phyloP scores from a whole-genome alignment of 83 land plant genomes.

The Picea abies region DNA sequence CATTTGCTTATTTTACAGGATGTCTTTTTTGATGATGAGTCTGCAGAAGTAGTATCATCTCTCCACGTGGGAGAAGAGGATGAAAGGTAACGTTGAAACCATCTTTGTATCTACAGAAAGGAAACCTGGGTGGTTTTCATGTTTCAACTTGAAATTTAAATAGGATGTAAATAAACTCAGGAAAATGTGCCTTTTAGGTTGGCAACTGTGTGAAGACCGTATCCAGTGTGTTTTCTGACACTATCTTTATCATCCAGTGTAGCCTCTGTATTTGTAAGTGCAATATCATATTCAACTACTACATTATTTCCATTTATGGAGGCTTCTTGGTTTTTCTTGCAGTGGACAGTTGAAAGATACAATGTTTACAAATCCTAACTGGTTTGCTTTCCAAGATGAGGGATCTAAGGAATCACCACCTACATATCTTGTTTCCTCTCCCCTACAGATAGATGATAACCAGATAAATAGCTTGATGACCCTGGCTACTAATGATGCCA shows the following conservation, averaged over 20 bases:
- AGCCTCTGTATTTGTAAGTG: background rate
- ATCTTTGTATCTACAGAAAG: background rate
- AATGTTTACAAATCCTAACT: conserved; percentile 62
- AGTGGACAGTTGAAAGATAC: conserved; percentile 19
- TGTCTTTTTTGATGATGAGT: conserved; percentile 91
- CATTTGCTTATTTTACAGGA: conserved; percentile 51
- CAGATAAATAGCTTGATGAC: conserved; percentile 36
- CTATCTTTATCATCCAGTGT: background rate
- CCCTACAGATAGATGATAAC: conserved; percentile 43
- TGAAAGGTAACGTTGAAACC: conserved; percentile 49
- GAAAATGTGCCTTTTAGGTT: background rate
- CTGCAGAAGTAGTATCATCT: conserved; percentile 90
- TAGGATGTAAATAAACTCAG: background rate
- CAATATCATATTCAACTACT: background rate
- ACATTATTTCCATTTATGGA: background rate
- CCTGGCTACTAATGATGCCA: conserved; percentile 27
- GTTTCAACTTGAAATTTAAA: background rate
- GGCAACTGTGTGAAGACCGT: background rate
- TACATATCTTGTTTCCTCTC: conserved; percentile 22
- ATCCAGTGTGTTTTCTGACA: background rate
- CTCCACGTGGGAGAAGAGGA: conserved; percentile 79
- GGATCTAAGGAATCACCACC: conserved; percentile 24
- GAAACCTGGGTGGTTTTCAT: background rate
- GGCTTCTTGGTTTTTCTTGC: conserved; percentile 17
- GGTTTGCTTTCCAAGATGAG: conserved; percentile 75